Evolutionary conservation across 164 flowering plant species (phyloP).

Genomic region (Magnolia kwangsiensis): DNA sequence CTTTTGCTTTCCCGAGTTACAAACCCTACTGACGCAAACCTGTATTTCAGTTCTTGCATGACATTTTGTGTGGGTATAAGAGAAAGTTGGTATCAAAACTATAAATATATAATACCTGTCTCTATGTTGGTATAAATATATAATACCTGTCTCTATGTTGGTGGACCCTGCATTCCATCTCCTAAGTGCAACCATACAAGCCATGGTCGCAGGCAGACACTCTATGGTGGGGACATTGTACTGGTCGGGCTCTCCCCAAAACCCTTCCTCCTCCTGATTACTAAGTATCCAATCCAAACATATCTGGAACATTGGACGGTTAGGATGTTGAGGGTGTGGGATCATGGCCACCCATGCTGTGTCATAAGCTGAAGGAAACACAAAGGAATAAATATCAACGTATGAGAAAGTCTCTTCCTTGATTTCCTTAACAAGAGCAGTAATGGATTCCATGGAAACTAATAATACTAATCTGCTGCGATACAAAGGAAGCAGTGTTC

Average conservation of each 20-base stretch:
- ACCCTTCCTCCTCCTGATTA: conserved; percentile 37
- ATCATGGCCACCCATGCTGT: conserved; percentile 60
- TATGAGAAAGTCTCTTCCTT: conserved; percentile 24
- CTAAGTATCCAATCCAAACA: conserved; percentile 42
- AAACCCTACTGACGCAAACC: no score
- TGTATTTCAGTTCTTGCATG: no score
- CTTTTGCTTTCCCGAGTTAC: no score
- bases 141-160: conserved; percentile 21
- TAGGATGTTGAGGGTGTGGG: conserved; percentile 14
- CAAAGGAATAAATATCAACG: conserved; percentile 15
- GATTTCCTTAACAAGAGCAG: conserved; percentile 11
- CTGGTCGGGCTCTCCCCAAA: conserved; percentile 35
- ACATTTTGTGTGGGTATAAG: no score
- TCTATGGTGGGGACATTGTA: conserved; percentile 26
- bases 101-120: conserved; percentile 21
- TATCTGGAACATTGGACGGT: conserved; percentile 26
- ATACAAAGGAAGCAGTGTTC: no score
- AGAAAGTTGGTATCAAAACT: no score
- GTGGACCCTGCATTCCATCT: conserved; percentile 29
- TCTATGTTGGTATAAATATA: no score
- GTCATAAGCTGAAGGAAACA: conserved; percentile 46
- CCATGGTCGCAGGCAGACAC: conserved; percentile 33
- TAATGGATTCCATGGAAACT: conserved; percentile 3
- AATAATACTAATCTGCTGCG: no score
- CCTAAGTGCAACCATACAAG: conserved; percentile 40